These are phyloP conservation scores for Bauhinia variegata DNA, from an alignment of 306 rosid genomes.

Conservation along the genomic window DNA sequence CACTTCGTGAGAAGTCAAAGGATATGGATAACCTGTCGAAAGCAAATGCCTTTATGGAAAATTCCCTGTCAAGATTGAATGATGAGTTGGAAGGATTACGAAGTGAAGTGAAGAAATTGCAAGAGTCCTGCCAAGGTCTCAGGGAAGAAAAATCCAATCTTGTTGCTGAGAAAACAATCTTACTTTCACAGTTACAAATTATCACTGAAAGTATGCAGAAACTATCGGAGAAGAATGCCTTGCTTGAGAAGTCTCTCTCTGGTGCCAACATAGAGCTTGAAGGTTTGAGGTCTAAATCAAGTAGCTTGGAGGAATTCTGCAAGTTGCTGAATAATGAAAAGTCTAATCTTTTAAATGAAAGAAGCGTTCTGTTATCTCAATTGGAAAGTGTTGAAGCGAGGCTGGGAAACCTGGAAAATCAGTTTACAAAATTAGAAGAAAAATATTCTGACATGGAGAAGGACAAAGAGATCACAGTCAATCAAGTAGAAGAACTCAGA, in stretches of 20 bases:
- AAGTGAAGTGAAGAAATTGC: constrained; percentile 57
- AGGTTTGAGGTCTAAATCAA: constrained; percentile 70
- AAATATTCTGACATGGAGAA: constrained; percentile 69
- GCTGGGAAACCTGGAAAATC: constrained; percentile 68
- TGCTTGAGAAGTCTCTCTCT: constrained; percentile 73
- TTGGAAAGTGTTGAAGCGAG: constrained; percentile 73
- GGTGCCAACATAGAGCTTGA: constrained; percentile 84
- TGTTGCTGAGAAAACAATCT: constrained; percentile 65
- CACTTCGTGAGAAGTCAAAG: constrained; percentile 65
- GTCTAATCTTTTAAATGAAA: constrained; percentile 71
- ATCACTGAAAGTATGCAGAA: constrained; percentile 86
- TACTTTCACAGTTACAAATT: constrained; percentile 80
- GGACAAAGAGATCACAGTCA: constrained; percentile 63
- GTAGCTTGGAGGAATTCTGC: constrained; percentile 85
- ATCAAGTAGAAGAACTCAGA: constrained; percentile 71
- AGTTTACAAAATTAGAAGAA: constrained; percentile 74
- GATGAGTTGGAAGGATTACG: constrained; percentile 64
- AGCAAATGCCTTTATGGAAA: constrained; percentile 61
- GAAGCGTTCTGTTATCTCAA: constrained; percentile 63
- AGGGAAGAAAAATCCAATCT: constrained; percentile 78
- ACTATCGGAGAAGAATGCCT: constrained; percentile 74
- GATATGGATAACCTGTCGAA: constrained; percentile 62
- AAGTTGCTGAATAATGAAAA: constrained; percentile 72
- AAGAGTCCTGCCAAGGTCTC: constrained; percentile 67
- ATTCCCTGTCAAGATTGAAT: constrained; percentile 67